Conservation (phyloP, 768 basidiomycete species). For the Cystofilobasidium ferigula region DNA sequence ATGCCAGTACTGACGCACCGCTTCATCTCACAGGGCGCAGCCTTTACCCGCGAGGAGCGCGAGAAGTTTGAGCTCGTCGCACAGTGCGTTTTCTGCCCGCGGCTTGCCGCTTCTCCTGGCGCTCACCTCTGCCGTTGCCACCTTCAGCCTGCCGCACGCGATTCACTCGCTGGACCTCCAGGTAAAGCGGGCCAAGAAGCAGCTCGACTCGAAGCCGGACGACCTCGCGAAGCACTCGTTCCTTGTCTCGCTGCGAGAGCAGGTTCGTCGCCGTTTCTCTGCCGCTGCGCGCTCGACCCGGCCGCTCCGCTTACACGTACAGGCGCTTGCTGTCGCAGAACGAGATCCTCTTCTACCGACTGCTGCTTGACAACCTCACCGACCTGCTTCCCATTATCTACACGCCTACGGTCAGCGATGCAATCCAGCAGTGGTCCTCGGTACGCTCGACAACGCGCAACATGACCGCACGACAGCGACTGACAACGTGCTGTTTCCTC, state of each 20-base stretch:
- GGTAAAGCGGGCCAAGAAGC: not conserved
- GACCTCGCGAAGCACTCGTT: slow-evolving; percentile 7
- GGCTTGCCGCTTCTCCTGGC: no score
- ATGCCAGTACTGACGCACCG: not conserved
- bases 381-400: slow-evolving; percentile 63
- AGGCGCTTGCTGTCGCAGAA: not conserved
- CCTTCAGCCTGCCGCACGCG: not conserved
- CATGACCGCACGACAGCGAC: no score
- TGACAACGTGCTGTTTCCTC: no score
- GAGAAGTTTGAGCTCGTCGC: slow-evolving; percentile 8
- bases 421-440: slow-evolving; percentile 49
- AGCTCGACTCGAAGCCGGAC: not conserved
- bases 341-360: slow-evolving; percentile 56
- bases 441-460: no score
- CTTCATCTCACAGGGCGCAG: slow-evolving; percentile 17
- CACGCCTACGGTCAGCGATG: slow-evolving; percentile 72
- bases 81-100: no score
- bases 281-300: not conserved
- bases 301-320: not conserved
- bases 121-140: not conserved
- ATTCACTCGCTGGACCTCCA: slow-evolving; percentile 12
- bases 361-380: slow-evolving; percentile 50
- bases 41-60: slow-evolving; percentile 14
- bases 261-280: not conserved
- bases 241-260: not conserved